Evolutionary conservation across 2,329 filamentous ascomycete species (phyloP).

Genomic region (Juglanconis juglandina): DNA sequence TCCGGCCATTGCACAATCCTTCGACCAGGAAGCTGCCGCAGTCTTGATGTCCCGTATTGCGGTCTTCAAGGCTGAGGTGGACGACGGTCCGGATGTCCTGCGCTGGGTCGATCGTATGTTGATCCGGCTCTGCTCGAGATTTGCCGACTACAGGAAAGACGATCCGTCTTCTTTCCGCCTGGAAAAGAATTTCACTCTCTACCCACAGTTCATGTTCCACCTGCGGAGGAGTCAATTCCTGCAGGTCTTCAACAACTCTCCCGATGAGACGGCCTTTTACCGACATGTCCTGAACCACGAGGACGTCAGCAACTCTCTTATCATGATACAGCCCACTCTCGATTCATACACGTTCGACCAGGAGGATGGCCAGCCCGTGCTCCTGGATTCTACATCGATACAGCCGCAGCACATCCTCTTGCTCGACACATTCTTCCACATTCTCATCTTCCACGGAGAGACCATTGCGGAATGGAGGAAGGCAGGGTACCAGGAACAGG

Average conservation of each 20-base stretch:
- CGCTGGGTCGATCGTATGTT: conserved; percentile 99
- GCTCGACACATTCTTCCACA: conserved; percentile 98
- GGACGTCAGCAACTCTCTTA: conserved; percentile 90
- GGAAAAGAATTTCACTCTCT: conserved; percentile 98
- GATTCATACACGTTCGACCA: conserved; percentile 98
- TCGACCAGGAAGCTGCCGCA: conserved; percentile 95
- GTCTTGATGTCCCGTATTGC: conserved; percentile 99
- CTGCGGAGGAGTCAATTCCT: conserved; percentile 94
- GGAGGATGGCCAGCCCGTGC: conserved; percentile 86
- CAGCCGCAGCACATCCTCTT: conserved; percentile 90
- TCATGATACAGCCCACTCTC: conserved; percentile 98
- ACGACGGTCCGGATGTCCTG: conserved; percentile 96
- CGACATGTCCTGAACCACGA: conserved; percentile 95
- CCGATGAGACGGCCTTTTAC: conserved; percentile 98
- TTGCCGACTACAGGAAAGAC: conserved; percentile 97
- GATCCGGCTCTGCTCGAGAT: conserved; percentile 90
- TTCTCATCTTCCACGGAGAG: conserved; percentile 97
- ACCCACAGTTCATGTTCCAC: conserved; percentile 99
- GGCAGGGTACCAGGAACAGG: conserved; percentile 94
- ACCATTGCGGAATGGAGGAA: conserved; percentile 98
- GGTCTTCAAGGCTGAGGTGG: conserved; percentile 97
- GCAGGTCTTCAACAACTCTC: conserved; percentile 99
- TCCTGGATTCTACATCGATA: conserved; percentile 94
- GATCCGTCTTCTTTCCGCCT: conserved; percentile 94
- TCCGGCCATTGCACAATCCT: conserved; percentile 91